phyloP scores from a whole-genome alignment of 306 rosid species.

The Comarum palustre region DNA sequence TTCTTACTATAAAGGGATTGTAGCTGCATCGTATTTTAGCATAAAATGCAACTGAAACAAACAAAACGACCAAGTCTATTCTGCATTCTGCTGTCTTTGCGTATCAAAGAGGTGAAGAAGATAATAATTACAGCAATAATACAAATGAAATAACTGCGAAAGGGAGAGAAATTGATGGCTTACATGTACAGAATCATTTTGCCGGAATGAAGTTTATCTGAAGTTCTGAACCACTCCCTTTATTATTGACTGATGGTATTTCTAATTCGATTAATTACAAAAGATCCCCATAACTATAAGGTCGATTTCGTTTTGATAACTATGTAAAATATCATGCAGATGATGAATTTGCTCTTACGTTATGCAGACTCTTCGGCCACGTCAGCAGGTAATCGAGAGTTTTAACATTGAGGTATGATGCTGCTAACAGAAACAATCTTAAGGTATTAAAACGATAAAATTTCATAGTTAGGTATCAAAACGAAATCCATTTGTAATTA shows the following conservation, averaged over 20 bases:
- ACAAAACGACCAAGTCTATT: not conserved
- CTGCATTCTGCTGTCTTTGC: not conserved
- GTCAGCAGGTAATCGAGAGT: no score
- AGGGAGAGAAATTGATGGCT: not conserved
- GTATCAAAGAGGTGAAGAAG: not conserved
- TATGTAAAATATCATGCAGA: no score
- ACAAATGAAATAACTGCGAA: not conserved
- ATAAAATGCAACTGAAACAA: not conserved
- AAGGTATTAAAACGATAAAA: no score
- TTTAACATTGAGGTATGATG: no score
- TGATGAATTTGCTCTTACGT: no score
- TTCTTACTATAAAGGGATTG: not conserved
- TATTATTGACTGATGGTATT: not conserved
- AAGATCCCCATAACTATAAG: no score
- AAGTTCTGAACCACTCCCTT: not conserved
- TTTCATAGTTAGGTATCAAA: no score
- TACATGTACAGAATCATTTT: not conserved
- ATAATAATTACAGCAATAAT: not conserved
- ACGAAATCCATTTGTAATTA: no score
- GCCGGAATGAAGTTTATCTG: not conserved
- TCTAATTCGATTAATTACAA: no score
- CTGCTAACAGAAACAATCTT: no score
- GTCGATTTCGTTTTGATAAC: no score
- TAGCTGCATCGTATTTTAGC: not conserved
- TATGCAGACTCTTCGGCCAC: no score